Conservation (phyloP, 2,329 filamentous ascomycete species). For the Fusarium aywerte region DNA sequence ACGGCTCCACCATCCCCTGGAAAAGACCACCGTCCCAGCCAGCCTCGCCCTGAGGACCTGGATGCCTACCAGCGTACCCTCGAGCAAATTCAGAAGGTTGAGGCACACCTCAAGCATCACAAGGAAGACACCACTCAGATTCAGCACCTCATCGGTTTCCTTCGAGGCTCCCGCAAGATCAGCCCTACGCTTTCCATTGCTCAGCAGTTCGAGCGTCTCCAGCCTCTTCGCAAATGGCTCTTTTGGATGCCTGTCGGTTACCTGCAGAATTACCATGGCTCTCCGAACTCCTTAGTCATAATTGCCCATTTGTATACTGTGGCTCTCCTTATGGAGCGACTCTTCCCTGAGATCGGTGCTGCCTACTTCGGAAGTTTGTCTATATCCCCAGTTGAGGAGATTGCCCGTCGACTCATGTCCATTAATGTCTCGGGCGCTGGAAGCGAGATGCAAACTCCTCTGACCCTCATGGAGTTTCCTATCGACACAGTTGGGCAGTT, state of each 20-base stretch:
- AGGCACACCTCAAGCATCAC: constrained; percentile 74
- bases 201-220: constrained; percentile 89
- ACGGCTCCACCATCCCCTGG: constrained; percentile 72
- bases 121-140: constrained; percentile 76
- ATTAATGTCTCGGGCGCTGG: constrained; percentile 71
- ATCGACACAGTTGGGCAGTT: constrained; percentile 76
- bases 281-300: constrained; percentile 81
- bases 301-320: constrained; percentile 93
- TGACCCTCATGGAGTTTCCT: constrained; percentile 77
- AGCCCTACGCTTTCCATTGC: constrained; percentile 76
- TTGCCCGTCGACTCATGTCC: constrained; percentile 77
- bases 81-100: constrained; percentile 74
- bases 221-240: constrained; percentile 88
- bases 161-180: constrained; percentile 77
- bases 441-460: constrained; percentile 68
- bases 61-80: constrained; percentile 74
- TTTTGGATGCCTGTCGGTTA: constrained; percentile 94
- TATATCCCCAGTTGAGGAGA: constrained; percentile 85
- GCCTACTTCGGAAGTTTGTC: constrained; percentile 87
- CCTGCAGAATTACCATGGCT: constrained; percentile 79
- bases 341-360: constrained; percentile 91
- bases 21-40: constrained; percentile 69
- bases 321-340: constrained; percentile 85
- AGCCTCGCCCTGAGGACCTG: constrained; percentile 76
- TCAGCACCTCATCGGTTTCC: constrained; percentile 75